Percentiles rank a stretch among this genome's conserved stretches.
Evolutionary conservation across 2,329 filamentous ascomycete genomes (phyloP).

Genomic region (Aschersonia sp.): DNA sequence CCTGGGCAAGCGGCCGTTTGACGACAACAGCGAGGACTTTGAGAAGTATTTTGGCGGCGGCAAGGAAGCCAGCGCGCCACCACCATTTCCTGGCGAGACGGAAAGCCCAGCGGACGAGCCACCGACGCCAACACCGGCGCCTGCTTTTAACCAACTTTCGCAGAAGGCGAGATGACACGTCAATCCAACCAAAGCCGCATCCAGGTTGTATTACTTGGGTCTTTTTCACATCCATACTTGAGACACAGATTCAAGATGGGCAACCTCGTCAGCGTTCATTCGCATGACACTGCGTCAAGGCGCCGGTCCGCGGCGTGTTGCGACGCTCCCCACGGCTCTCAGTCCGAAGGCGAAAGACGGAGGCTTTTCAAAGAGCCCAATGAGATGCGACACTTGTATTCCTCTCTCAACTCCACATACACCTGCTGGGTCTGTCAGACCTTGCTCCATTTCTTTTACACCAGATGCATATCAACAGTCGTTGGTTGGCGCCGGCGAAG

Average conservation of each 20-base stretch:
- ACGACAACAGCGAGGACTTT: slow-evolving; percentile 79
- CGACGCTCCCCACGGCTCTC: too few relatives aligned
- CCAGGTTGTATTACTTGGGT: too few relatives aligned
- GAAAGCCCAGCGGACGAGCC: slow-evolving; percentile 22
- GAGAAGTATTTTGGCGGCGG: slow-evolving; percentile 76
- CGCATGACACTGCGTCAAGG: too few relatives aligned
- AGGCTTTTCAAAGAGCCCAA: too few relatives aligned
- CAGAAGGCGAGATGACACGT: slow-evolving; percentile 5
- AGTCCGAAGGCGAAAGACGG: too few relatives aligned
- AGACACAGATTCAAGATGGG: too few relatives aligned
- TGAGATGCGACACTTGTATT: background rate
- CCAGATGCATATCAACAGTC: background rate
- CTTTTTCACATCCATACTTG: too few relatives aligned
- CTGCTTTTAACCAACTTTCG: slow-evolving; percentile 19
- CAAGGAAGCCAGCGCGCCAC: slow-evolving; percentile 41
- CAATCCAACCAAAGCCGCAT: background rate
- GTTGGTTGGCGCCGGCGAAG: background rate
- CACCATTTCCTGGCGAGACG: slow-evolving; percentile 34
- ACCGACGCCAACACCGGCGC: slow-evolving; percentile 21
- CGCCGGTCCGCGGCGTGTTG: too few relatives aligned
- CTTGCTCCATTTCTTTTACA: background rate
- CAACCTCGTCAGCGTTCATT: too few relatives aligned
- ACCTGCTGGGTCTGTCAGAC: background rate
- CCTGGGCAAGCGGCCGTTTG: slow-evolving; percentile 71
- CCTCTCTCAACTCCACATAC: slow-evolving; percentile 3